Conservation (phyloP, 1,284 basidiomycete species). For the Pascua sp. region DNA sequence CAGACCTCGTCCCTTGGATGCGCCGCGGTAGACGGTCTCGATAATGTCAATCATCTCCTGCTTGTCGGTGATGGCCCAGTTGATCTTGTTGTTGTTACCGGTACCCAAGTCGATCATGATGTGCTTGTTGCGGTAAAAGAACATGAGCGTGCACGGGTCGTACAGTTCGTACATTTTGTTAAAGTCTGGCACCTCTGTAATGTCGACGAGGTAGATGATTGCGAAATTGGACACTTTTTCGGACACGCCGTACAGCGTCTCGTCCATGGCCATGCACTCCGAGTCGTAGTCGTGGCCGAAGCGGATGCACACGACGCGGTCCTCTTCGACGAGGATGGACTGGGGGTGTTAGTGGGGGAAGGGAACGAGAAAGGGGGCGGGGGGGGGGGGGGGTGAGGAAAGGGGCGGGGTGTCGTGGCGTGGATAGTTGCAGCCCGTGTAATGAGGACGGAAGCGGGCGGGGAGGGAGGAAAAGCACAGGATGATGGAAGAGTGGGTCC, state of each 20-base stretch:
- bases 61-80: conserved; percentile 96
- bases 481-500: too few relatives aligned
- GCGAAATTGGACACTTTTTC: conserved; percentile 99
- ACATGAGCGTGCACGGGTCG: conserved; percentile 94
- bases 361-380: background rate
- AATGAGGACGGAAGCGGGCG: too few relatives aligned
- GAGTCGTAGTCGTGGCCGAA: conserved; percentile 95
- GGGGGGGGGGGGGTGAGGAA: background rate
- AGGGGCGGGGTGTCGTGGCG: background rate
- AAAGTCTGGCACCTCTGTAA: conserved; percentile 97
- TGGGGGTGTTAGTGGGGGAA: conserved; percentile 42
- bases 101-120: conserved; percentile 99
- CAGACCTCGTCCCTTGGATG: conserved; percentile 94
- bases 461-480: too few relatives aligned
- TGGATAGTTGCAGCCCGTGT: too few relatives aligned
- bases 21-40: conserved; percentile 96
- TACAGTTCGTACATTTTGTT: conserved; percentile 80
- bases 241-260: conserved; percentile 85
- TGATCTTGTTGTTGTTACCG: conserved; percentile 99
- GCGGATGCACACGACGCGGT: conserved; percentile 88
- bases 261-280: conserved; percentile 99
- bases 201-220: conserved; percentile 92
- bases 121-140: conserved; percentile 97
- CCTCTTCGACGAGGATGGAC: conserved; percentile 96
- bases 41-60: conserved; percentile 98